Percentiles rank a stretch among this genome's conserved stretches.
These are phyloP conservation scores for Leccinum fallax DNA, from an alignment of 1,284 basidiomycete species.

Conservation along the genomic window DNA sequence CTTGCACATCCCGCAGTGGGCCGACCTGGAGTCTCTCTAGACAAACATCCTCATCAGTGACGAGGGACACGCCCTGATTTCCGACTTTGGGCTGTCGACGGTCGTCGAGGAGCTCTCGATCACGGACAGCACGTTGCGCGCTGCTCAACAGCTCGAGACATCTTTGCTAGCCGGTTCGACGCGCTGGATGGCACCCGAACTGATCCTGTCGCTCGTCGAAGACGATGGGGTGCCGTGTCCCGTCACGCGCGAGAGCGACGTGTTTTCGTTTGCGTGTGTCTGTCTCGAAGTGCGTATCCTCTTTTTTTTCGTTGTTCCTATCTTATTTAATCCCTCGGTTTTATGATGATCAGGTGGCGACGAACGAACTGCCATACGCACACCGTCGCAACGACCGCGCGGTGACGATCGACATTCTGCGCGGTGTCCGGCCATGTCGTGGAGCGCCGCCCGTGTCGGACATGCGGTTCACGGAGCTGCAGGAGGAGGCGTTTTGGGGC, in stretches of 20 bases:
- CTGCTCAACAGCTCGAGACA: conserved; percentile 39
- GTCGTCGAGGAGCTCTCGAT: conserved; percentile 54
- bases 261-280: conserved; percentile 58
- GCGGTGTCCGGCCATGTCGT: conserved; percentile 48
- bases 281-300: conserved; percentile 48
- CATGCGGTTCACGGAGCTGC: conserved; percentile 19
- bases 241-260: conserved; percentile 54
- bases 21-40: conserved; percentile 34
- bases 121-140: conserved; percentile 27
- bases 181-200: conserved; percentile 54
- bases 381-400: conserved; percentile 53
- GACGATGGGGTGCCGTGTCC: conserved; percentile 44
- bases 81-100: conserved; percentile 61
- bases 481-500: conserved; percentile 39
- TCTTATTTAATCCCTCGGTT: neutral
- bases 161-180: conserved; percentile 55
- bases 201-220: conserved; percentile 50
- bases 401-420: conserved; percentile 55
- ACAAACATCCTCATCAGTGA: conserved; percentile 58
- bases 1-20: neutral
- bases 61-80: conserved; percentile 51
- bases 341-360: conserved; percentile 43
- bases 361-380: conserved; percentile 52
- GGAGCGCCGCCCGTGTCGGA: conserved; percentile 27
- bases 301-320: neutral